A percentile compares a stretch with the other conserved stretches of the same genome.
Conservation (phyloP, 345 rosid genomes). For the Eutrema japonicum region DNA sequence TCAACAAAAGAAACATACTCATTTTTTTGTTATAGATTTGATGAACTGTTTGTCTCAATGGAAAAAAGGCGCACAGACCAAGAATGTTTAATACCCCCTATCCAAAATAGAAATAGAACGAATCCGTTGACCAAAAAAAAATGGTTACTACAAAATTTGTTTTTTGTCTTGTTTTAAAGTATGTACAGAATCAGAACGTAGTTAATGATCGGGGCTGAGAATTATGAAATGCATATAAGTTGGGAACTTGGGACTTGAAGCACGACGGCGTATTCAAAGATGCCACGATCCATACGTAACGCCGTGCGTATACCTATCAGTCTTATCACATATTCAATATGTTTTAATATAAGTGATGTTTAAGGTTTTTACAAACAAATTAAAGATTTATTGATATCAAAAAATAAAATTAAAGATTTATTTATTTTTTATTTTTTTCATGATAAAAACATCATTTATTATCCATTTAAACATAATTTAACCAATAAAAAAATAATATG, state of each 20-base stretch:
- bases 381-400: no score
- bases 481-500: no score
- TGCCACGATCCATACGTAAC: background rate
- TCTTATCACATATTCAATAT: background rate
- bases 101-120: background rate
- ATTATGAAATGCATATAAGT: background rate
- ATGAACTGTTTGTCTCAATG: background rate
- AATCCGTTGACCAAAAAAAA: constrained; percentile 25
- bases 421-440: no score
- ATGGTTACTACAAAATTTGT: no score
- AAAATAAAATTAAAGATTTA: no score
- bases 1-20: background rate
- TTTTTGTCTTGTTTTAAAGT: no score
- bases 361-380: no score
- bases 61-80: constrained; percentile 17
- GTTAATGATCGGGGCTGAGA: background rate
- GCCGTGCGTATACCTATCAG: background rate
- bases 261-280: constrained; percentile 5
- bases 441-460: no score
- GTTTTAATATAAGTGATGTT: no score
- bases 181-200: background rate
- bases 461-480: no score
- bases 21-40: background rate
- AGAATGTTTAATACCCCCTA: constrained; percentile 5
- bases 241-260: no score